phyloP scores from a whole-genome alignment of 495 filamentous ascomycete species.

The Hyaloscypha bicolor region DNA sequence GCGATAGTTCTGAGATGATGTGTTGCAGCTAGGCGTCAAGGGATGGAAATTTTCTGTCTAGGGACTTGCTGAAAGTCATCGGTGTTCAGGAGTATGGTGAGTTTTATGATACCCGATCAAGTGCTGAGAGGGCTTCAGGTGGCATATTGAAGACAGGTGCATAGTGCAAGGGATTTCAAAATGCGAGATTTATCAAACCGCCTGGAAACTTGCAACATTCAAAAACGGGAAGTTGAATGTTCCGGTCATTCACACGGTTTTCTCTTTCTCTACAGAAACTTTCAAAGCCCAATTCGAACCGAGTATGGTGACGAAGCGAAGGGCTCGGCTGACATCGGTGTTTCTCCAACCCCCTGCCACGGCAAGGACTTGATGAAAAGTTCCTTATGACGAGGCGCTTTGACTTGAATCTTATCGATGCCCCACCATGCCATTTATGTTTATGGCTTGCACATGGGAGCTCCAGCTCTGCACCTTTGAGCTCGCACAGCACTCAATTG shows the following conservation, averaged over 20 bases:
- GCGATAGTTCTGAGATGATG: constrained; percentile 61
- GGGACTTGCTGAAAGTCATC: neutral
- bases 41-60: neutral
- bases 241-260: too few species aligned
- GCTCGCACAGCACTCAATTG: neutral
- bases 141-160: too few species aligned
- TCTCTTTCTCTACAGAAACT: too few species aligned
- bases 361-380: neutral
- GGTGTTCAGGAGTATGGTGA: neutral
- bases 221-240: too few species aligned
- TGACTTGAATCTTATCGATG: neutral
- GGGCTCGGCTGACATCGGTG: too few species aligned
- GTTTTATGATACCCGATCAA: constrained; percentile 26
- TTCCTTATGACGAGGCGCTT: neutral
- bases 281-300: too few species aligned
- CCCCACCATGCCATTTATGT: neutral
- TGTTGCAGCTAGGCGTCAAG: neutral
- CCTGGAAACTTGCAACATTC: too few species aligned
- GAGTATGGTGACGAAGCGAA: neutral
- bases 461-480: neutral
- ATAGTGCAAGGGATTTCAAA: neutral
- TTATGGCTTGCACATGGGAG: neutral
- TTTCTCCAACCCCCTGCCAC: too few species aligned
- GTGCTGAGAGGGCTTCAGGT: constrained; percentile 30
- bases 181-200: too few species aligned